Evolutionary conservation across 2,329 filamentous ascomycete genomes (phyloP).

Genomic region (Berkeleyomyces rouxiae): DNA sequence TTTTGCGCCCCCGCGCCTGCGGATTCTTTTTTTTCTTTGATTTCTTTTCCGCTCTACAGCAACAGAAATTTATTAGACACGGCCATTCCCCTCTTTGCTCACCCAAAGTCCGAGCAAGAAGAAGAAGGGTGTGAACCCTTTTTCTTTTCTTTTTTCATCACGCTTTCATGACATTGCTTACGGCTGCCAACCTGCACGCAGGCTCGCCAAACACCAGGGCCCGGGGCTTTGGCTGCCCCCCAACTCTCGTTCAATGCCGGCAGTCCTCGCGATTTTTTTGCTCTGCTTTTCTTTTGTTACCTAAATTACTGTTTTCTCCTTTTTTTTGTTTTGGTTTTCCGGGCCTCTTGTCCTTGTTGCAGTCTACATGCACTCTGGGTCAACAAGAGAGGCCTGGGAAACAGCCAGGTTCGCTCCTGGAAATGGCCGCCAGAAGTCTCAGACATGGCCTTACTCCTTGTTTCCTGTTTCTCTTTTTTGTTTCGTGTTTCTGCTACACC

Average conservation of each 20-base stretch:
- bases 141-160: neutral
- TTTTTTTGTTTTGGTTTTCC: neutral
- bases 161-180: neutral
- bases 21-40: conserved; percentile 1
- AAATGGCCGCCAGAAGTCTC: conserved; percentile 3
- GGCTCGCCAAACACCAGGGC: neutral
- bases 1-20: neutral
- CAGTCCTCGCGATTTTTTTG: neutral
- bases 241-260: neutral
- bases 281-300: conserved; percentile 1
- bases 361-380: neutral
- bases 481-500: neutral
- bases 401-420: neutral
- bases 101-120: neutral
- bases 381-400: neutral
- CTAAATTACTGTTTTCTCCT: conserved; percentile 2
- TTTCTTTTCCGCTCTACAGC: conserved; percentile 9
- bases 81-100: neutral
- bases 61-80: conserved; percentile 4
- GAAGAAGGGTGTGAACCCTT: neutral
- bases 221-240: neutral
- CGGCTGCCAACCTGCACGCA: neutral
- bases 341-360: neutral
- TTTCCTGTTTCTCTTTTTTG: conserved; percentile 4
- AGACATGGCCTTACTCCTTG: conserved; percentile 1